Percentiles rank a stretch among this genome's conserved stretches.
These are phyloP conservation scores for Acidomyces sp. DNA, from an alignment of 495 filamentous ascomycete species.

Conservation along the genomic window DNA sequence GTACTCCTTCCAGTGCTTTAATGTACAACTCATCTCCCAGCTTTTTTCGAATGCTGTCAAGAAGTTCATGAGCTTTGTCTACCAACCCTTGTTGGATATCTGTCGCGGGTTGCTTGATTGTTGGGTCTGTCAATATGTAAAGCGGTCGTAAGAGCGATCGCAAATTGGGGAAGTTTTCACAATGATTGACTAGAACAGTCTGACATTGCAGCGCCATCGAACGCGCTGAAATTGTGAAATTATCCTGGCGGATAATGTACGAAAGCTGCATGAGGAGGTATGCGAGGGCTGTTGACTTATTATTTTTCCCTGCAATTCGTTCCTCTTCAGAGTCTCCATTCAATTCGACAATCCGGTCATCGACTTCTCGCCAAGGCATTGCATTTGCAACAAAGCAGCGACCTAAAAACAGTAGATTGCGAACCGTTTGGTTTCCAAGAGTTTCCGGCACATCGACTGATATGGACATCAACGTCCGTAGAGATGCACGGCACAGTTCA, in stretches of 20 bases:
- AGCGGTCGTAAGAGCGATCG: conserved; percentile 62
- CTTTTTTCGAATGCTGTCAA: conserved; percentile 65
- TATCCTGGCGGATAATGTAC: conserved; percentile 64
- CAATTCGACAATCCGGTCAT: conserved; percentile 30
- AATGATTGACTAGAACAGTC: conserved; percentile 43
- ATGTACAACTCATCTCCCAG: conserved; percentile 72
- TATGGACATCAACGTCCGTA: conserved; percentile 46
- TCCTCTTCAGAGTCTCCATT: conserved; percentile 31
- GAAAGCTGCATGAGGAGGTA: conserved; percentile 66
- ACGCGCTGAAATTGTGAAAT: conserved; percentile 48
- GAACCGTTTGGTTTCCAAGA: conserved; percentile 56
- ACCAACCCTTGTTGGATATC: conserved; percentile 52
- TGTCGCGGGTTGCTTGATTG: conserved; percentile 54
- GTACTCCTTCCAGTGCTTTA: conserved; percentile 50
- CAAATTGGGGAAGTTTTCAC: conserved; percentile 41
- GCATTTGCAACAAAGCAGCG: conserved; percentile 53
- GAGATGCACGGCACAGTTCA: conserved; percentile 47
- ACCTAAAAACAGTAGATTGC: conserved; percentile 65
- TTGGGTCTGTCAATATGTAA: conserved; percentile 68
- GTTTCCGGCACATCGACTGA: conserved; percentile 51
- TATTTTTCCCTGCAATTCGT: conserved; percentile 14
- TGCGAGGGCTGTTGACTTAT: conserved; percentile 38
- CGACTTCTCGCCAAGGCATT: conserved; percentile 32
- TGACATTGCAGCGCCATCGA: conserved; percentile 63
- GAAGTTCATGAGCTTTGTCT: conserved; percentile 53